These are phyloP conservation scores for Neocucurbitaria cava DNA, from an alignment of 2,329 filamentous ascomycete genomes.

Conservation along the genomic window DNA sequence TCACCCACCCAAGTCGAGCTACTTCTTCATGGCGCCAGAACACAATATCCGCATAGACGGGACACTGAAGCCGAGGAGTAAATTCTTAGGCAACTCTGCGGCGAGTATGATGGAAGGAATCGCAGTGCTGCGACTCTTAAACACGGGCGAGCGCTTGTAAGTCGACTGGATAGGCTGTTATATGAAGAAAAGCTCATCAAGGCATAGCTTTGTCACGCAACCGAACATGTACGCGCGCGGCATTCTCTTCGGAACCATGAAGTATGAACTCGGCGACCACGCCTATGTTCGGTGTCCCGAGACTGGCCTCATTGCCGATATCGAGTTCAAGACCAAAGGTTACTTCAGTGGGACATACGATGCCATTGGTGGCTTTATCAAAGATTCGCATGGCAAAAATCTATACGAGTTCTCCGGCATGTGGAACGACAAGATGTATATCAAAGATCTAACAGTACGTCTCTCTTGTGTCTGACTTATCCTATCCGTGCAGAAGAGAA, in stretches of 20 bases:
- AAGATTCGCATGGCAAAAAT: slow-evolving; percentile 82
- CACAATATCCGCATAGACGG: slow-evolving; percentile 95
- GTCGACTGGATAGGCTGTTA: slow-evolving; percentile 36
- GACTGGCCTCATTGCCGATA: slow-evolving; percentile 82
- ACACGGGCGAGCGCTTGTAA: slow-evolving; percentile 90
- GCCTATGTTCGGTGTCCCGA: slow-evolving; percentile 93
- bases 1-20: slow-evolving; percentile 97
- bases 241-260: slow-evolving; percentile 98
- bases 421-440: slow-evolving; percentile 94
- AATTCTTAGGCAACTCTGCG: slow-evolving; percentile 94
- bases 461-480: not conserved
- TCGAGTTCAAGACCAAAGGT: slow-evolving; percentile 98
- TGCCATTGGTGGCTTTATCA: slow-evolving; percentile 90
- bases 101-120: slow-evolving; percentile 98
- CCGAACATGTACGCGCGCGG: slow-evolving; percentile 99
- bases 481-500: no score
- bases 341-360: slow-evolving; percentile 98
- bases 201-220: slow-evolving; percentile 83
- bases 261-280: slow-evolving; percentile 97
- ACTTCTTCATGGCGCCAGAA: slow-evolving; percentile 97
- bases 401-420: slow-evolving; percentile 89
- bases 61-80: slow-evolving; percentile 91
- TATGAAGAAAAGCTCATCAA: slow-evolving; percentile 11
- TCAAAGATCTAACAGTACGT: slow-evolving; percentile 79
- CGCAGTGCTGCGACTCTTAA: slow-evolving; percentile 82